Base-by-base conservation (phyloP, 441 rosid genomes). In the Erodium texanum region DNA sequence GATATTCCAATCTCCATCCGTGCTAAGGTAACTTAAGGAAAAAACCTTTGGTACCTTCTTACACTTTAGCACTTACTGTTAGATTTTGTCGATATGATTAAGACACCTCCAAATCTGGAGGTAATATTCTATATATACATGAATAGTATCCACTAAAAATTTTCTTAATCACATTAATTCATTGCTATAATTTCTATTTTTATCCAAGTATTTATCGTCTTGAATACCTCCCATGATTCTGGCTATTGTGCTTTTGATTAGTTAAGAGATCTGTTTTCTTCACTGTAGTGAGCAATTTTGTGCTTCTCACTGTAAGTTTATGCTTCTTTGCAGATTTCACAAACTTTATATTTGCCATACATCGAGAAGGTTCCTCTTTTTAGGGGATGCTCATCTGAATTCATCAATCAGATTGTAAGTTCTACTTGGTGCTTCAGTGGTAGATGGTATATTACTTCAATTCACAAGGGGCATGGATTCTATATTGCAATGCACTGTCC, bases 1-100 rank as follows among this genome's bases (percentile, higher is more conserved):
- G 96, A 93, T 75, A 76, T 91, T 64, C 99, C 99, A 48, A 78
- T 88, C 68, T 88, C 99, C 23, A 89, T 93, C 73, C 96, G 99
- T 32, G 89, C 97, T 58, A 93, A 91, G 92, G 99, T 90, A 80
- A 79, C 8, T 15, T 43, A 38, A 20, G 16, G 14, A 16, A 27
- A 23, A 23, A 20, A 22, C 38, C 20, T 22, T 14, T 7, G 27
- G 41, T 4, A 15, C n/a, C 22, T 18, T 56, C 24, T 10, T 58
- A 58, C 18, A 23, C 22, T 5, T 24, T 24, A 27, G 11, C 11
- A 59, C 19, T 23, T 52, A 16, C 22, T 52, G 5, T 18, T 18
- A 18, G 11, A 18, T 56, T 10, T 56, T 56, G 19, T 20, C 62
- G 8, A 9, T 56, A 22, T 22, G n/a, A 56, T 56, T 7, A 56